These are phyloP conservation scores for Jamesozyma spencerorum DNA, from an alignment of 805 yeast species.

Conservation along the genomic window DNA sequence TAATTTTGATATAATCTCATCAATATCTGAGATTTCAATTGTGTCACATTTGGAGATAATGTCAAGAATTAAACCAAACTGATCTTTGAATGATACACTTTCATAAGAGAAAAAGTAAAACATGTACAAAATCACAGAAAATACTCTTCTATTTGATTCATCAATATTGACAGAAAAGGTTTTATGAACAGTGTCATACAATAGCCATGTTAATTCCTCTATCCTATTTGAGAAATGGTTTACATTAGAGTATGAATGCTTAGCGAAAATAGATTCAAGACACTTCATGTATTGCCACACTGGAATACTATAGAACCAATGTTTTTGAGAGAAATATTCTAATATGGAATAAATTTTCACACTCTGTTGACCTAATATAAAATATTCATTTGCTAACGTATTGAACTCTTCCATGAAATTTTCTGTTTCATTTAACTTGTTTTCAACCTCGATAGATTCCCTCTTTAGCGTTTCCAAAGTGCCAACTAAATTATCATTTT, in stretches of 20 bases:
- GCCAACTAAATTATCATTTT: conserved; percentile 49
- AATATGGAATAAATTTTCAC: conserved; percentile 43
- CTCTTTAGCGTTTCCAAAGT: conserved; percentile 57
- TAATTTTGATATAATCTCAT: neutral
- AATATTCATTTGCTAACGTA: conserved; percentile 37
- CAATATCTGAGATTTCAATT: neutral
- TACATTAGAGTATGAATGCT: conserved; percentile 6
- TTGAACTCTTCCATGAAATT: conserved; percentile 48
- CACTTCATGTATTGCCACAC: conserved; percentile 36
- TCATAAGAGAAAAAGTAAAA: conserved; percentile 9
- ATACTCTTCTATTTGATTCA: conserved; percentile 35
- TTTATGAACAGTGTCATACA: conserved; percentile 42
- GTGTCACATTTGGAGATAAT: neutral
- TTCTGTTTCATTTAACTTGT: conserved; percentile 46
- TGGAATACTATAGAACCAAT: conserved; percentile 51
- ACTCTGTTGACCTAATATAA: conserved; percentile 47
- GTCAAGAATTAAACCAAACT: neutral
- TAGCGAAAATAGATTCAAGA: conserved; percentile 27
- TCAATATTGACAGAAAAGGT: conserved; percentile 39
- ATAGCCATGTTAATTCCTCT: conserved; percentile 24
- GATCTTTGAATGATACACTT: conserved; percentile 9
- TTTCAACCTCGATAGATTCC: conserved; percentile 47
- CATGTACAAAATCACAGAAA: conserved; percentile 35
- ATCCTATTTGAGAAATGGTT: conserved; percentile 13
- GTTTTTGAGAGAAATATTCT: conserved; percentile 34